Evolutionary conservation across 2,329 filamentous ascomycete genomes (phyloP), one percentile per base, ranked within the genome.

Genomic region (Microcyclospora tardicrescens): DNA sequence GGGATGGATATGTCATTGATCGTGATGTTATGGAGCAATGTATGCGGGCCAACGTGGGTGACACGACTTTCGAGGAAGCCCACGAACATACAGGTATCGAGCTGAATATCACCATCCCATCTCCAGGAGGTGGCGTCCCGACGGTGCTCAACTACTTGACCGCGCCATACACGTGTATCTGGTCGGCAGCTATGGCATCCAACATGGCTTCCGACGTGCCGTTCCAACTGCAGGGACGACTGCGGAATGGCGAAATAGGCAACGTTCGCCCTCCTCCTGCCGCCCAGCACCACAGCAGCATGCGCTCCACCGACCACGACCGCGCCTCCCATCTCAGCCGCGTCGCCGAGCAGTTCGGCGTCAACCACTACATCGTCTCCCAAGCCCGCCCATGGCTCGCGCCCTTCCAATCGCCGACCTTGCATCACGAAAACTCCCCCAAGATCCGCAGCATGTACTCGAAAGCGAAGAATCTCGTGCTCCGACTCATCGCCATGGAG

Each of bases 291-390:
- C 12, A n/a, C 14, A n/a, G 30, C 30, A 32, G 34, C 72, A 77
- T 77, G 5, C 70, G 75, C 42, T 71, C 73, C 14, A 73, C 71
- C 6, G 78, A 81, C 58, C 70, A 71, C 32, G 78, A 83, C 44
- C 75, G 75, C 32, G 78, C 77, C 46, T 77, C 73, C 0, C 77
- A 77, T 1, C 70, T 91, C 1, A 71, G 76, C 38, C 75, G 84
- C 30, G 78, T 91, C 24, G 76, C 81, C 6, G 81, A 89, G 61
- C 73, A 89, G 10, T 91, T 91, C 70, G 93, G 93, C 57, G 84
- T 93, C 38, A 93, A 94, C 56, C 87, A 95, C 65, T 95, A 93
- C 62, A 85, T 96, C 47, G 78, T 96, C 48, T 91, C 83, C 47
- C 89, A 95, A 64, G 86, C 89, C 1, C 73, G 87, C 2, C 89